Base-by-base conservation (phyloP, 2,329 filamentous ascomycete species). In the Macroventuria anomochaeta region DNA sequence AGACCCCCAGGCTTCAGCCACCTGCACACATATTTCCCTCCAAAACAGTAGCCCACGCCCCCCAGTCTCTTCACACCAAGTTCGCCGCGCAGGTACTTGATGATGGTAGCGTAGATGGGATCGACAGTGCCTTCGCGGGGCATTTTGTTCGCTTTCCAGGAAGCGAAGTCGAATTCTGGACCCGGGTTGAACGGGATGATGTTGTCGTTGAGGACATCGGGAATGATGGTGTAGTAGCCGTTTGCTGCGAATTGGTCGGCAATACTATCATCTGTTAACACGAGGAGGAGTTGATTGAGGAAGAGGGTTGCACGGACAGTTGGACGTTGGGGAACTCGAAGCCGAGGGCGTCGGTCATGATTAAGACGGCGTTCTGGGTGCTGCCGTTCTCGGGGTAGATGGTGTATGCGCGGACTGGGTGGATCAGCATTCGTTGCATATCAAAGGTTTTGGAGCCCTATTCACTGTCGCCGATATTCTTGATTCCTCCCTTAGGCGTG, bases 241-340 rank as follows among this genome's bases (percentile, higher is more conserved):
- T 88, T 88, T 60, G 84, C 83, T 52, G 90, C 90, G 71, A 83
- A 89, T 67, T 89, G 84, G 77, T 93, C 90, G 55, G 89, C 89
- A 64, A 91, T 83, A 58, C 72, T 75, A 50, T 17, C 44, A 11
- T 17, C 11, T 13, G 41, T 59, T 28, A 58, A 34, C n/a, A 21
- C n/a, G 15, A 18, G 32, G 17, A 18, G 13, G 29, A 18, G 29
- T 33, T 25, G 43, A 12, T 17, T 25, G 20, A 49, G n/a, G n/a
- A 18, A 13, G 13, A 21, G 17, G n/a, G 5, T 6, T 12, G 21
- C 15, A 51, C 38, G 31, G 3, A 72, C 64, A 82, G 77, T 62
- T 79, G 75, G n/a, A 71, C 68, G 63, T 81, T 81, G 72, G 75
- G 73, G 70, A 81, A 83, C 31, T 75, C 70, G 61, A 85, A 78